Evolutionary conservation across 2,329 filamentous ascomycete genomes (phyloP).

Genomic region (Coniochaeta sp.): DNA sequence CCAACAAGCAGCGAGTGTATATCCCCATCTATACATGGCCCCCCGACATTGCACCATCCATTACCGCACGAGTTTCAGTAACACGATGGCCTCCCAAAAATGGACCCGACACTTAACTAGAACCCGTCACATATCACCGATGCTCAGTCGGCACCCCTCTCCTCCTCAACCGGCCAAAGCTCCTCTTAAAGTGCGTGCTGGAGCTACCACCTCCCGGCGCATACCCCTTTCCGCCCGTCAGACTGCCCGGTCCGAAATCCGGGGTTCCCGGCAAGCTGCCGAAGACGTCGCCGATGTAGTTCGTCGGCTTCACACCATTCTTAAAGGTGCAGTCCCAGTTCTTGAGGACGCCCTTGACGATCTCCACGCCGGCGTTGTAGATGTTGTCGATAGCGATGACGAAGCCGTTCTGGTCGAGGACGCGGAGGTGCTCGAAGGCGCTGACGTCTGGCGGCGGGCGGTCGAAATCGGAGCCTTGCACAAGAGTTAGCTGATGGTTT

Average conservation of each 20-base stretch:
- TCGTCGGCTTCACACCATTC: conserved; percentile 47
- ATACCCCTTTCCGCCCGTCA: conserved; percentile 29
- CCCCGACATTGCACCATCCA: no score
- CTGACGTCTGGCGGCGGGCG: conserved; percentile 53
- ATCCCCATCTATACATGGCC: background rate
- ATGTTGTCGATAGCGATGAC: conserved; percentile 57
- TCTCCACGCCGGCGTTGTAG: conserved; percentile 57
- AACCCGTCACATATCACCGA: no score
- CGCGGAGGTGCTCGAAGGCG: conserved; percentile 52
- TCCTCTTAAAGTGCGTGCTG: background rate
- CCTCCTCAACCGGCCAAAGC: no score
- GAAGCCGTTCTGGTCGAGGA: conserved; percentile 57
- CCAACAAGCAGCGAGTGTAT: background rate
- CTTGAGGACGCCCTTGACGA: conserved; percentile 55
- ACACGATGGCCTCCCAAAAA: no score
- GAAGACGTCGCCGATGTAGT: conserved; percentile 68
- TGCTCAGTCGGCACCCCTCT: no score
- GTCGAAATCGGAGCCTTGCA: conserved; percentile 64
- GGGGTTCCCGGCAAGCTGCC: conserved; percentile 59
- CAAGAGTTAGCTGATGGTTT: no score
- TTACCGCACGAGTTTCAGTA: no score
- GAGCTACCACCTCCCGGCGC: conserved; percentile 14
- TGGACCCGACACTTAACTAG: no score
- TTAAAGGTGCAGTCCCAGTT: conserved; percentile 55
- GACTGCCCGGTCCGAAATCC: conserved; percentile 54